Conservation (phyloP, 2,329 filamentous ascomycete genomes). For the Trichoderma gracile region DNA sequence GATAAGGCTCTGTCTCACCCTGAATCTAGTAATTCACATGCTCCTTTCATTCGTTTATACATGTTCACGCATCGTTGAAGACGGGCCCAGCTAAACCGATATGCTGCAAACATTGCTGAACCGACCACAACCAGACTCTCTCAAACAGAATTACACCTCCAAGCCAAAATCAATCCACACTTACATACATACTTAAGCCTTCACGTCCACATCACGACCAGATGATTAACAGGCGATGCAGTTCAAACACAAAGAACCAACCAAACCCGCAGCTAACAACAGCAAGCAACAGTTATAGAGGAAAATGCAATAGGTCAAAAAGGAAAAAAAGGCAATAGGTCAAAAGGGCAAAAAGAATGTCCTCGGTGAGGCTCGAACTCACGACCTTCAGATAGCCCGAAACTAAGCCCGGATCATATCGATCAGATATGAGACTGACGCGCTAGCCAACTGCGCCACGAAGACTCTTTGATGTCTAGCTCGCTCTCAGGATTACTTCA, state of each 20-base stretch:
- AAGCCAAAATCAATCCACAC: too few relatives aligned
- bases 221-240: too few relatives aligned
- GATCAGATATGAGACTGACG: constrained; percentile 26
- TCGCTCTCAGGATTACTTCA: background rate
- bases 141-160: too few relatives aligned
- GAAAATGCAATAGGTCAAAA: too few relatives aligned
- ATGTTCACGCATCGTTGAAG: too few relatives aligned
- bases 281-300: too few relatives aligned
- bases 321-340: too few relatives aligned
- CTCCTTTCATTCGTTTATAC: too few relatives aligned
- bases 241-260: too few relatives aligned
- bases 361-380: constrained; percentile 53
- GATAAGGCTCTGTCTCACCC: background rate
- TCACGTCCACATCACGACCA: too few relatives aligned
- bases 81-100: too few relatives aligned
- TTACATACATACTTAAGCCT: background rate
- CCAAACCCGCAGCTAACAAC: too few relatives aligned
- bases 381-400: constrained; percentile 46
- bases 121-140: background rate
- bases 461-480: constrained; percentile 18
- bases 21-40: background rate
- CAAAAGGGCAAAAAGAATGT: constrained; percentile 33
- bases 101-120: background rate
- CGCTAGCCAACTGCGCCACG: constrained; percentile 26
- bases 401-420: constrained; percentile 33